Conservation (phyloP, 2,329 filamentous ascomycete species). For the Pseudogymnoascus sp. region DNA sequence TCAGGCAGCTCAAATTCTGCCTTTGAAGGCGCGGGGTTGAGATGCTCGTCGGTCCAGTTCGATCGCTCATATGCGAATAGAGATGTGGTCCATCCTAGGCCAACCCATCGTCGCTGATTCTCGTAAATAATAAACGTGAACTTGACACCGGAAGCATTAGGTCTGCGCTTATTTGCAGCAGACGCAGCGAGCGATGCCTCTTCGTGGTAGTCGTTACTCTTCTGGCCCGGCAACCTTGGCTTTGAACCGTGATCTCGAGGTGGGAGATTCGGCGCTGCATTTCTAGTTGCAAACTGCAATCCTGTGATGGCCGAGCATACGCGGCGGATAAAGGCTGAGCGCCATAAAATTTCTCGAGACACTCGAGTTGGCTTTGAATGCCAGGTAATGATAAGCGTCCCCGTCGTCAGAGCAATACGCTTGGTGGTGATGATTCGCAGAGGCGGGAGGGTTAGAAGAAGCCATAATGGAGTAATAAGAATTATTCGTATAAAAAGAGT, state of each 20-base stretch:
- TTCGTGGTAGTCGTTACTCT: conserved; percentile 15
- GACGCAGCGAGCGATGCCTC: conserved; percentile 28
- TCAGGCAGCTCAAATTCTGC: conserved; percentile 64
- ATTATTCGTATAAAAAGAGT: conserved; percentile 84
- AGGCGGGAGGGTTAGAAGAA: conserved; percentile 71
- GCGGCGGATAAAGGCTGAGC: conserved; percentile 66
- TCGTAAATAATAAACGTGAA: conserved; percentile 97
- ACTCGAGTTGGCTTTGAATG: conserved; percentile 83
- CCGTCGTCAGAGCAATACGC: conserved; percentile 74
- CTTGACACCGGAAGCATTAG: conserved; percentile 69
- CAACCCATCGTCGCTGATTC: conserved; percentile 92
- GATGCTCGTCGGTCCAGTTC: conserved; percentile 93
- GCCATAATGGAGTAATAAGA: conserved; percentile 82
- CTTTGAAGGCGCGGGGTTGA: conserved; percentile 68
- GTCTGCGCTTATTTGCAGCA: conserved; percentile 28
- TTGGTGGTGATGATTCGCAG: conserved; percentile 79
- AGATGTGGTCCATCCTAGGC: conserved; percentile 87
- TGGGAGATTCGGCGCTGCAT: conserved; percentile 27
- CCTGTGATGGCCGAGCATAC: conserved; percentile 70
- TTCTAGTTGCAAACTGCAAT: conserved; percentile 56
- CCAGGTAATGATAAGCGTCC: conserved; percentile 83
- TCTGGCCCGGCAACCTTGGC: background rate
- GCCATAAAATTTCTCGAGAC: conserved; percentile 80
- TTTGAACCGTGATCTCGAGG: conserved; percentile 19
- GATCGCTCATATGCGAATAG: conserved; percentile 84